Percentiles rank a stretch among this genome's conserved stretches.
phyloP scores from a whole-genome alignment of 768 basidiomycete genomes.

The Trametes gibbosa region DNA sequence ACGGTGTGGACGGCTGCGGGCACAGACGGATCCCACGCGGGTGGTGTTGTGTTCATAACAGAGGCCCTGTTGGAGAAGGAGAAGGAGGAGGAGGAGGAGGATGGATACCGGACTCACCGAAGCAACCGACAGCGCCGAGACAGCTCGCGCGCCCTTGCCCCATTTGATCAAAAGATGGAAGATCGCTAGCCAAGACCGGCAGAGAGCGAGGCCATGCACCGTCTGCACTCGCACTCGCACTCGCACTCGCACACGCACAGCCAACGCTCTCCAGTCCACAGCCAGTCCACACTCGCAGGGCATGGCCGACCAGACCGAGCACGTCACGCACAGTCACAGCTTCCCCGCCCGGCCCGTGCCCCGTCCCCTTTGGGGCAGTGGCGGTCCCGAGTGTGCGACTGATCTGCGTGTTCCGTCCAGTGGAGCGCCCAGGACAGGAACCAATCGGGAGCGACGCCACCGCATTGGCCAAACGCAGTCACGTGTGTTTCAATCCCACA shows the following conservation, averaged over 20 bases:
- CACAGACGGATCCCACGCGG: no score
- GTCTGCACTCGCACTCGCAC: background rate
- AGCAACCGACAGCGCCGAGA: constrained; percentile 12
- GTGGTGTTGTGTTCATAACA: background rate
- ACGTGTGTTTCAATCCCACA: background rate
- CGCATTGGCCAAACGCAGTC: background rate
- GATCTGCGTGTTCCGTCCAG: background rate
- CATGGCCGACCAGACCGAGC: no score
- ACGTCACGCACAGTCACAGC: no score
- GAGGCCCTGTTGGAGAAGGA: no score
- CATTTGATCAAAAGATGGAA: background rate
- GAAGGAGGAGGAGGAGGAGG: background rate
- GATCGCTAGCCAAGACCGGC: background rate
- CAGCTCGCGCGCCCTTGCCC: background rate
- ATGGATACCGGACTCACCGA: constrained; percentile 16
- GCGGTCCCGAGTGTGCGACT: background rate
- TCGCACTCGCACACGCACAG: no score
- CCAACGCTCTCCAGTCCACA: no score
- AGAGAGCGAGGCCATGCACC: background rate
- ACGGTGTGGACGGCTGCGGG: background rate
- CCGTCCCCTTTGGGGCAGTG: no score
- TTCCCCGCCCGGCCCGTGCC: background rate
- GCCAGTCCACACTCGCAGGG: no score
- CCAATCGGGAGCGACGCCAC: background rate
- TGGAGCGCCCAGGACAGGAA: background rate